Evolutionary conservation across 306 rosid species (phyloP).

Genomic region (Rubus idaeus): DNA sequence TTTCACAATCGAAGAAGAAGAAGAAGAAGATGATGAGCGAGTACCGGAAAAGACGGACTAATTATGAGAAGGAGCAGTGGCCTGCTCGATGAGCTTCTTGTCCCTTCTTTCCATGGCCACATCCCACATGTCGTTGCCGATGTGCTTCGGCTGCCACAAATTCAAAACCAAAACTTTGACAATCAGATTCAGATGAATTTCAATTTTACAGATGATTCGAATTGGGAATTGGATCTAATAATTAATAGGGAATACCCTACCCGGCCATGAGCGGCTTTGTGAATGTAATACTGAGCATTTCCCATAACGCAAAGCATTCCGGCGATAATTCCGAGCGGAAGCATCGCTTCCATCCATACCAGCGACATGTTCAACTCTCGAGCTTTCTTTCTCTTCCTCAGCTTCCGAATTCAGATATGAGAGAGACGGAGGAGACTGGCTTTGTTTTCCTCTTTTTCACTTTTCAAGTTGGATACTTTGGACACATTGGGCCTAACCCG

Average conservation of each 20-base stretch:
- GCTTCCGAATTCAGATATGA: background rate
- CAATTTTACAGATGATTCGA: background rate
- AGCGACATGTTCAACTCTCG: constrained; percentile 39
- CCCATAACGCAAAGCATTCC: constrained; percentile 93
- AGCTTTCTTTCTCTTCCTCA: background rate
- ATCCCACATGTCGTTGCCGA: constrained; percentile 92
- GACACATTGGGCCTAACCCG: background rate
- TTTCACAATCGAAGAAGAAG: background rate
- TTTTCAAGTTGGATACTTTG: background rate
- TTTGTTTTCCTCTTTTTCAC: background rate
- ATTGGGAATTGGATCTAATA: constrained; percentile 5
- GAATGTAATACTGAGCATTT: constrained; percentile 82
- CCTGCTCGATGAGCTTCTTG: constrained; percentile 67
- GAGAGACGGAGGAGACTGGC: background rate
- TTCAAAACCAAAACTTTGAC: background rate
- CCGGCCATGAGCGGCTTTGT: constrained; percentile 86
- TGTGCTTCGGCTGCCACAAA: constrained; percentile 79
- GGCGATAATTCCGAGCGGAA: constrained; percentile 86
- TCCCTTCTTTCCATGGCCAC: constrained; percentile 97
- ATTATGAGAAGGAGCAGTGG: constrained; percentile 39
- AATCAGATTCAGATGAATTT: background rate
- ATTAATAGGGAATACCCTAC: constrained; percentile 33
- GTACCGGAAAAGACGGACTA: constrained; percentile 11
- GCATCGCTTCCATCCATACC: constrained; percentile 71
- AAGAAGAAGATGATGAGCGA: background rate